Base-by-base conservation (phyloP, 2,329 filamentous ascomycete species). In the Fusarium abutilonis region DNA sequence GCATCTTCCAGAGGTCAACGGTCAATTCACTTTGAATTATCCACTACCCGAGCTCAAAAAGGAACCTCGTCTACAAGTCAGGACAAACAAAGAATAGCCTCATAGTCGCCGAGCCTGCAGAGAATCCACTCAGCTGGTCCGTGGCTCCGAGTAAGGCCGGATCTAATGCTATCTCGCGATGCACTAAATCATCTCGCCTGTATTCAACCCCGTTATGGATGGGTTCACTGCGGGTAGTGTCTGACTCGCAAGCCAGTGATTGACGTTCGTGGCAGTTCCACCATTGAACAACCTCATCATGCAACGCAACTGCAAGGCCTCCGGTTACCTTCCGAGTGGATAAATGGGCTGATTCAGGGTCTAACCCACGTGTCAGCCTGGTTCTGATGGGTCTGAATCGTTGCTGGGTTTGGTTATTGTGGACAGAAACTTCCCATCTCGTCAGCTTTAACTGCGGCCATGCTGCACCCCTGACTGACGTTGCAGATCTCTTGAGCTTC, bases 401-500 rank as follows among this genome's bases (percentile, higher is more conserved):
- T 14, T 35, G 17, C 17, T 11, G 36, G 21, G 9, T 14, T 4
- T 13, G 31, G 31, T 19, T 39, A 11, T 10, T 23, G 7, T 14
- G 14, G 11, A 23, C 36, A 23, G 19, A 11, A 23, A n/a, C 19
- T 17, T 23, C 36, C 36, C 21, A 21, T 9, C 6, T 44, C 29
- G 15, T 43, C 13, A 21, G 11, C 10, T 42, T 36, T 54, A 39
- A 44, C 41, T 60, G 17, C 28, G 14, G 36, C 19, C 31, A n/a
- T 34, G 4, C 19, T 51, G 52, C 53, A 60, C 32, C 56, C 56
- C 56, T 60, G 56, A 21, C 36, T 35, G 56, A 28, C 26, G 15
- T 21, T 51, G 60, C 50, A 56, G 57, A 65, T 62, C 55, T 21
- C 42, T 39, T n/a, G n/a, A 48, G 48, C 28, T 3, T 43, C 58